These are phyloP conservation scores for Ogataea philodendri DNA, from an alignment of 805 yeast genomes.

Conservation along the genomic window DNA sequence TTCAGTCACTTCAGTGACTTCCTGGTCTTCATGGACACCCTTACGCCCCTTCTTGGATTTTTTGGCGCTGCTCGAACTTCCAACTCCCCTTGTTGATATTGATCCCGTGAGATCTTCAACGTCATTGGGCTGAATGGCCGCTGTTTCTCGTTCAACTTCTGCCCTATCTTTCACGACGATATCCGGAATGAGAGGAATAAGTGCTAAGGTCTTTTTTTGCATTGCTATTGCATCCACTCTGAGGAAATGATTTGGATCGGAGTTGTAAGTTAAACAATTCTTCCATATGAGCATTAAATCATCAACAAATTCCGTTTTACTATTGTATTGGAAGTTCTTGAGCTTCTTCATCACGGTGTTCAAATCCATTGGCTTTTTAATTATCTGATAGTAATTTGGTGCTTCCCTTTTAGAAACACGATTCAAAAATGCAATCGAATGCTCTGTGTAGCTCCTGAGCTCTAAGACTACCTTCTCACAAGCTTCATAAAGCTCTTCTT, in stretches of 20 bases:
- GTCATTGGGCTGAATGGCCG: constrained; percentile 37
- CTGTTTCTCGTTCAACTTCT: constrained; percentile 68
- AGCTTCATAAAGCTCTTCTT: constrained; percentile 95
- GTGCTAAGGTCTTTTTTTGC: constrained; percentile 80
- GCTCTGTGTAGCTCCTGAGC: constrained; percentile 88
- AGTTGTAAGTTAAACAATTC: constrained; percentile 87
- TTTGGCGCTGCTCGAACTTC: constrained; percentile 30
- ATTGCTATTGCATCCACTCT: constrained; percentile 92
- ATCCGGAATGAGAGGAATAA: constrained; percentile 87
- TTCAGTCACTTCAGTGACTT: constrained; percentile 6
- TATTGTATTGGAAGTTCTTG: constrained; percentile 74
- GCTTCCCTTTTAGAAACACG: constrained; percentile 98
- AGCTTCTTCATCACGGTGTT: constrained; percentile 91
- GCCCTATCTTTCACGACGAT: constrained; percentile 70
- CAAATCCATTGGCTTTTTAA: constrained; percentile 93
- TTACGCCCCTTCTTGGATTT: constrained; percentile 40
- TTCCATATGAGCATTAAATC: constrained; percentile 95
- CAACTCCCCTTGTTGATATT: constrained; percentile 35
- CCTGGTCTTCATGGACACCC: constrained; percentile 26
- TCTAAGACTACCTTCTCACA: constrained; percentile 94
- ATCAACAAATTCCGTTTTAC: constrained; percentile 88
- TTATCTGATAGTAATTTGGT: constrained; percentile 88
- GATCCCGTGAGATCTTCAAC: constrained; percentile 25
- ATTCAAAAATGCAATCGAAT: constrained; percentile 92
- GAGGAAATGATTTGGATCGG: constrained; percentile 90